Evolutionary conservation across 495 filamentous ascomycete species (phyloP).

Genomic region (Venustampulla echinocandica): DNA sequence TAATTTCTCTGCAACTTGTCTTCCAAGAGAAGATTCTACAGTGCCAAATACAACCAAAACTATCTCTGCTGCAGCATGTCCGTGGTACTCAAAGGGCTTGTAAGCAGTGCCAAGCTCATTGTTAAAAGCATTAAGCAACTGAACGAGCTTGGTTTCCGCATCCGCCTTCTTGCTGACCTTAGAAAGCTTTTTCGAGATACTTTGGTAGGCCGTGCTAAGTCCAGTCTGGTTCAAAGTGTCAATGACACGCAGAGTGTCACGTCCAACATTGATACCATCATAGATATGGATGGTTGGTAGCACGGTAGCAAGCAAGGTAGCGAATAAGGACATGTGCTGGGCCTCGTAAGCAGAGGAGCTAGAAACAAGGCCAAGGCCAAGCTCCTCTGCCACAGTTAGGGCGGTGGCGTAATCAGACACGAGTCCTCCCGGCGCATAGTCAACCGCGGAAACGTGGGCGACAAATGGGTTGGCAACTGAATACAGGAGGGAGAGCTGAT

Average conservation of each 20-base stretch:
- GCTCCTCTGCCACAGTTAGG: slow-evolving; percentile 77
- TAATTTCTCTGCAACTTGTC: slow-evolving; percentile 69
- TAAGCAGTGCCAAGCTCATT: slow-evolving; percentile 90
- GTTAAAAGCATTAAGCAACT: slow-evolving; percentile 75
- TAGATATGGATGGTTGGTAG: slow-evolving; percentile 86
- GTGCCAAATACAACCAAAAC: slow-evolving; percentile 91
- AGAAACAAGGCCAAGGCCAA: slow-evolving; percentile 77
- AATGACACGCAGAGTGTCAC: slow-evolving; percentile 78
- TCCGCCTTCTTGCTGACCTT: slow-evolving; percentile 63
- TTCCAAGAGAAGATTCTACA: slow-evolving; percentile 74
- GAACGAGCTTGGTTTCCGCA: slow-evolving; percentile 61
- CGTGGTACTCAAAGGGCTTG: slow-evolving; percentile 85
- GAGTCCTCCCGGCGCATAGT: slow-evolving; percentile 66
- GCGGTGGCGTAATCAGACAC: slow-evolving; percentile 82
- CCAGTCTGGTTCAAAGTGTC: slow-evolving; percentile 70
- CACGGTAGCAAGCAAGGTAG: slow-evolving; percentile 71
- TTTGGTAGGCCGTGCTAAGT: slow-evolving; percentile 61
- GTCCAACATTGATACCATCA: slow-evolving; percentile 77
- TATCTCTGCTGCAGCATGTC: slow-evolving; percentile 64
- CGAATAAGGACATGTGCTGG: slow-evolving; percentile 90
- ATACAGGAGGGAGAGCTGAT: slow-evolving; percentile 85
- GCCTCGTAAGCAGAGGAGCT: slow-evolving; percentile 81
- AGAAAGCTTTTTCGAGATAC: slow-evolving; percentile 49
- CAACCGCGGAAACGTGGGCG: slow-evolving; percentile 86
- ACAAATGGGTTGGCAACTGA: slow-evolving; percentile 84